Evolutionary conservation across 2,329 filamentous ascomycete genomes (phyloP), one percentile per base, ranked within the genome.

Genomic region (Diplodia intermedia): DNA sequence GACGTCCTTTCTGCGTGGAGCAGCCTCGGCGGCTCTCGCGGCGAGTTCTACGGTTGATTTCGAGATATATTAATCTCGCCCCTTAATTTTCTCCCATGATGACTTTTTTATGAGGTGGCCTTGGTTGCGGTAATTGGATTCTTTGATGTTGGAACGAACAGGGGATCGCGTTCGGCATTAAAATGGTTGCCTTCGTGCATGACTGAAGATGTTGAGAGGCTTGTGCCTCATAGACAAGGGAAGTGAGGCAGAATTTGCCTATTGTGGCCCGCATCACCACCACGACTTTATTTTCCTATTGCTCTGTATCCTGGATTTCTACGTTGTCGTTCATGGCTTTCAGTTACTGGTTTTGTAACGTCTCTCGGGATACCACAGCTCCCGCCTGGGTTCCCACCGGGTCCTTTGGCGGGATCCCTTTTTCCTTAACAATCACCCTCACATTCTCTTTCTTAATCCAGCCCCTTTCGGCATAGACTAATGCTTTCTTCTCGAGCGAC

Each of bases 1-100:
- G 82, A 84, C 70, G 79, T 84, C 8, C 72, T 83, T 33, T 80
- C 80, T 66, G 82, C 82, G 18, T 84, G 82, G 82, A 79, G 79
- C 12, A 82, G 79, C 67, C 69, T 84, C 29, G 82, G 82, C 8
- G 82, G 82, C 47, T 61, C 57, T 4, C 57, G 57, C 40, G 57
- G 40, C 11, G 57, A 61, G 12, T 61, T 33, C 38, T 61, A 49
- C 40, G 57, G 57, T 18, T 43, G 15, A 36, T 29, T n/a, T 29
- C 15, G 9, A 11, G n/a, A 43, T 11, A 29, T 11, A 1, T 20
- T 14, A 14, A 43, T 31, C 20, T 47, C 43, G 15, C 8, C 23
- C 8, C 38, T 29, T 47, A 11, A 18, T 47, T 60, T 47, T 47
- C 23, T 26, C 12, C 29, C 29, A 9, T 60, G 20, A 60, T n/a